A percentile compares a stretch with the other conserved stretches of the same genome.
These are phyloP conservation scores for Luffa acutangula DNA, from an alignment of 306 rosid species.

Conservation along the genomic window DNA sequence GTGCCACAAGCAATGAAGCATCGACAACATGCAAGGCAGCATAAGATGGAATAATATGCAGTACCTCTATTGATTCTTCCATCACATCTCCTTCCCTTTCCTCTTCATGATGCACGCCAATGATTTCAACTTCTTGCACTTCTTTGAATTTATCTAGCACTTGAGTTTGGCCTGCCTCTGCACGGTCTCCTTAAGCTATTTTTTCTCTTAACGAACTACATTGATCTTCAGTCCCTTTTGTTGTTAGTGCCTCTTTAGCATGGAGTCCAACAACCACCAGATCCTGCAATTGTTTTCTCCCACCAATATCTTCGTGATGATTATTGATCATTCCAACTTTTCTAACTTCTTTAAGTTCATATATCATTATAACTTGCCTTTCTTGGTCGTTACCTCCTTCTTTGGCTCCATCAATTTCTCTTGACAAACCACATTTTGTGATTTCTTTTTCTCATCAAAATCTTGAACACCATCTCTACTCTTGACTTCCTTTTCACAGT, in stretches of 20 bases:
- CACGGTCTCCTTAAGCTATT: neutral
- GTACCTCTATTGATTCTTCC: conserved; percentile 12
- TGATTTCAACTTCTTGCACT: neutral
- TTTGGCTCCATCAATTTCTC: neutral
- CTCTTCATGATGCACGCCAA: conserved; percentile 1
- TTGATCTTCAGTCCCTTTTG: conserved; percentile 4
- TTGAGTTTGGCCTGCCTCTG: neutral
- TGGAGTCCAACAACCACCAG: neutral
- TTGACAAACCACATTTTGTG: neutral
- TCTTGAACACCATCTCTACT: neutral
- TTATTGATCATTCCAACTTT: neutral
- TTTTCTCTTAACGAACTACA: neutral
- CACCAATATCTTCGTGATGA: neutral
- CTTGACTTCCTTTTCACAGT: neutral
- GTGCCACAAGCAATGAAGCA: neutral
- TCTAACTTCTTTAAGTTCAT: neutral
- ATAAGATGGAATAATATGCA: neutral
- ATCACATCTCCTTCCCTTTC: neutral
- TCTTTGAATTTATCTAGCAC: neutral
- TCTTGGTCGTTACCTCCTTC: neutral
- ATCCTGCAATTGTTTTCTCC: neutral
- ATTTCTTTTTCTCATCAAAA: neutral
- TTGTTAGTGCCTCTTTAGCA: neutral
- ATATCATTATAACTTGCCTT: neutral
- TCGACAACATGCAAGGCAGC: neutral